Evolutionary conservation across 768 basidiomycete species (phyloP).

Genomic region (Lactarius trivialis): DNA sequence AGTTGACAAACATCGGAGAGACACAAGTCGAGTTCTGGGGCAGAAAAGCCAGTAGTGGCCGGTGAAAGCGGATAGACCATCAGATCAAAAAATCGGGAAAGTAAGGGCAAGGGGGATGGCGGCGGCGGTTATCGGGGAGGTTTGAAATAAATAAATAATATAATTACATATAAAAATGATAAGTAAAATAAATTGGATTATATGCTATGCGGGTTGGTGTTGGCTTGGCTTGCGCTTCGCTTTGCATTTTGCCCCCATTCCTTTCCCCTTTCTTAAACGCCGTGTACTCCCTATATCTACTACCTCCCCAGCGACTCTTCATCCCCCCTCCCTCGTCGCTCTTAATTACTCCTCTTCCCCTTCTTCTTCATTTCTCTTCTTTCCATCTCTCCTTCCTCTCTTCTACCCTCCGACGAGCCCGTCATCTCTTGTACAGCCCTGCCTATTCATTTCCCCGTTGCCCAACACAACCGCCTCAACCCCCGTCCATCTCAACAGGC

Average conservation of each 20-base stretch:
- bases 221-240: background rate
- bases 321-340: conserved; percentile 10
- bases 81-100: no score
- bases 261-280: conserved; percentile 10
- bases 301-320: conserved; percentile 4
- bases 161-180: background rate
- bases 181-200: background rate
- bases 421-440: conserved; percentile 14
- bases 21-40: no score
- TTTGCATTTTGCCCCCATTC: background rate
- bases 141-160: conserved; percentile 8
- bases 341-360: conserved; percentile 8
- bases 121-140: conserved; percentile 13
- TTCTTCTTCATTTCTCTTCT: background rate
- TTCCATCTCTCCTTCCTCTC: background rate
- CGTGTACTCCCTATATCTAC: conserved; percentile 15
- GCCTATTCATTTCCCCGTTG: conserved; percentile 12
- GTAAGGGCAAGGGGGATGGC: background rate
- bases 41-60: background rate
- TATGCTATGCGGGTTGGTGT: background rate
- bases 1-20: no score
- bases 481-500: conserved; percentile 5
- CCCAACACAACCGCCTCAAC: conserved; percentile 11
- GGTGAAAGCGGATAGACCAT: background rate
- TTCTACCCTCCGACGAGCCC: background rate